Conservation (phyloP, 2,329 filamentous ascomycete genomes). For the Cladophialophora chaetospira region DNA sequence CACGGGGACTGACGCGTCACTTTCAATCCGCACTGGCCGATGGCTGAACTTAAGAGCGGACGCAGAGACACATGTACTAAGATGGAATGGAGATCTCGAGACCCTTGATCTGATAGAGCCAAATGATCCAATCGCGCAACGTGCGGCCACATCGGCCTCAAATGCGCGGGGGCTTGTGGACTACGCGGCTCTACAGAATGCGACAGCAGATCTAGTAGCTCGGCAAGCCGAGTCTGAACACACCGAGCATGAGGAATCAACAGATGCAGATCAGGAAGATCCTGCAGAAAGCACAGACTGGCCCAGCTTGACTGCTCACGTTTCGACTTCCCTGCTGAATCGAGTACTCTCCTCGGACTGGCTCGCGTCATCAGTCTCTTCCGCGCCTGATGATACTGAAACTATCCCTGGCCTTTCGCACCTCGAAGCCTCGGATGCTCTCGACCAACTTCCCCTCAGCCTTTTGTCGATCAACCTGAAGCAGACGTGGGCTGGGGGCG, state of each 20-base stretch:
- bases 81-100: slow-evolving; percentile 52
- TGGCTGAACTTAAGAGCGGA: slow-evolving; percentile 46
- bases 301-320: slow-evolving; percentile 53
- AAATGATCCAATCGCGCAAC: slow-evolving; percentile 45
- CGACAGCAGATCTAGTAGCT: slow-evolving; percentile 25
- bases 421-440: slow-evolving; percentile 23
- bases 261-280: slow-evolving; percentile 34
- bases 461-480: slow-evolving; percentile 63
- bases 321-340: slow-evolving; percentile 43
- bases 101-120: slow-evolving; percentile 39
- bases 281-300: slow-evolving; percentile 43
- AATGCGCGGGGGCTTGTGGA: slow-evolving; percentile 24
- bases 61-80: slow-evolving; percentile 48
- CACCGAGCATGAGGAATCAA: not conserved
- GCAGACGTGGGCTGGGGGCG: slow-evolving; percentile 63
- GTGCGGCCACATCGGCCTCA: slow-evolving; percentile 52
- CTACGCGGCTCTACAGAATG: slow-evolving; percentile 28
- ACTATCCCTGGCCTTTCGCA: slow-evolving; percentile 59
- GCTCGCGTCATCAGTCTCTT: slow-evolving; percentile 60
- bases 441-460: slow-evolving; percentile 42
- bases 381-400: slow-evolving; percentile 58
- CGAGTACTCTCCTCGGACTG: slow-evolving; percentile 41
- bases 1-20: slow-evolving; percentile 57
- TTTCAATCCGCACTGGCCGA: slow-evolving; percentile 62
- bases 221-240: slow-evolving; percentile 1